Percentiles rank a stretch among this genome's conserved stretches.
Conservation (phyloP, 2,329 filamentous ascomycete species). For the Pestalotiopsis sp. region DNA sequence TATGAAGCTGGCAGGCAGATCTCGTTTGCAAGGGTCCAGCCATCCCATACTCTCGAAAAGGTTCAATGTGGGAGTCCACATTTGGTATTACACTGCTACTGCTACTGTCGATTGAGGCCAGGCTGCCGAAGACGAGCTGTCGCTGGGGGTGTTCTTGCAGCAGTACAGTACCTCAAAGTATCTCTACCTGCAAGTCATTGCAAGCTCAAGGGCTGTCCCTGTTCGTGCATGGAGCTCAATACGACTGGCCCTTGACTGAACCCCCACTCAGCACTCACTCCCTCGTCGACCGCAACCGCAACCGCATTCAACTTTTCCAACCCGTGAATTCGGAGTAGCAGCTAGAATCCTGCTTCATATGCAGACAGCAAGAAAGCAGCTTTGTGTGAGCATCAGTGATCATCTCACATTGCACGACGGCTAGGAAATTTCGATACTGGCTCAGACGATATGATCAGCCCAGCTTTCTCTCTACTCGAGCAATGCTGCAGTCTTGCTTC, state of each 20-base stretch:
- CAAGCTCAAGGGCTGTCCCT: neutral
- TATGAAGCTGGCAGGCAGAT: conserved; percentile 8
- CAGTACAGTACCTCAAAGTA: conserved; percentile 9
- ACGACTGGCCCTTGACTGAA: neutral
- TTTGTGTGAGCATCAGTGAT: neutral
- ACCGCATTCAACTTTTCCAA: neutral
- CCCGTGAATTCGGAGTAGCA: neutral
- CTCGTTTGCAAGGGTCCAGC: conserved; percentile 1
- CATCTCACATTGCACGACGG: neutral
- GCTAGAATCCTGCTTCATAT: conserved; percentile 7
- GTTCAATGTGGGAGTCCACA: conserved; percentile 1
- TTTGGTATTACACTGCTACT: neutral
- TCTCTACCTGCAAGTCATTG: conserved; percentile 13
- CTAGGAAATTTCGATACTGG: neutral
- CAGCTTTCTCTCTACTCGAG: neutral
- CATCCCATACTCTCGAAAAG: conserved; percentile 1
- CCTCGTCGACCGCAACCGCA: neutral
- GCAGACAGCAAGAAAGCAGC: neutral
- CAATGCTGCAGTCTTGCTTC: neutral
- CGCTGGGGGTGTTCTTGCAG: neutral
- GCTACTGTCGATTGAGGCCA: neutral
- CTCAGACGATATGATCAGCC: neutral
- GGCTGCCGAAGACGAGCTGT: neutral
- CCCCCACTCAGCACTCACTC: conserved; percentile 5
- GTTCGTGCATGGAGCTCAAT: conserved; percentile 6